phyloP scores from a whole-genome alignment of 192 early-diverging fungal species.

The Coemansia sp. region DNA sequence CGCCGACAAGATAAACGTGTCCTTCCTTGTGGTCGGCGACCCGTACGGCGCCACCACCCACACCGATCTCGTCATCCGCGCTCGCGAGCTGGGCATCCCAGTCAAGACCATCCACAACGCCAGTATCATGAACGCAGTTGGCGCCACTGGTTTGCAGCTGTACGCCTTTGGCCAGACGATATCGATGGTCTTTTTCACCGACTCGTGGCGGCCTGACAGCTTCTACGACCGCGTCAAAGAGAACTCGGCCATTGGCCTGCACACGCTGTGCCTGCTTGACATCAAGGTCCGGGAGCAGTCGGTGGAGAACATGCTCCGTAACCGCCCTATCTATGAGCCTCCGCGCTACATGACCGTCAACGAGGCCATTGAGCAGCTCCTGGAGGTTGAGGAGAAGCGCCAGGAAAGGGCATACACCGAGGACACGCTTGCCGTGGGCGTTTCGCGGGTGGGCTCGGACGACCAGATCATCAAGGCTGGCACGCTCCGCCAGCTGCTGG shows the following conservation, averaged over 20 bases:
- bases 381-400: conserved; percentile 87
- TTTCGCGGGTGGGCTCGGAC: conserved; percentile 83
- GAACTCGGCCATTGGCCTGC: conserved; percentile 79
- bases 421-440: conserved; percentile 84
- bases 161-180: conserved; percentile 99
- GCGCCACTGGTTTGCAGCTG: conserved; percentile 91
- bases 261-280: conserved; percentile 94
- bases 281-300: conserved; percentile 99
- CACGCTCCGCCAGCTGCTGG: conserved; percentile 78
- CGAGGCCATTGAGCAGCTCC: conserved; percentile 84
- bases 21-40: conserved; percentile 97
- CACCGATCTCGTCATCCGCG: conserved; percentile 92
- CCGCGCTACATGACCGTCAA: conserved; percentile 98
- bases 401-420: conserved; percentile 68
- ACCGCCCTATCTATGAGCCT: conserved; percentile 92
- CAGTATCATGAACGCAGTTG: conserved; percentile 99
- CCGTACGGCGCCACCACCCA: conserved; percentile 97
- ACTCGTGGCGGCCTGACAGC: conserved; percentile 93
- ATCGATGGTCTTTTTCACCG: conserved; percentile 97
- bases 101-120: conserved; percentile 97
- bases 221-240: conserved; percentile 92
- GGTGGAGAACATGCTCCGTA: conserved; percentile 92
- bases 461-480: conserved; percentile 83
- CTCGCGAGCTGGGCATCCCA: conserved; percentile 77
- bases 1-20: conserved; percentile 86